Conservation (phyloP, 1,284 basidiomycete species). For the Paramarasmius palmivorus region DNA sequence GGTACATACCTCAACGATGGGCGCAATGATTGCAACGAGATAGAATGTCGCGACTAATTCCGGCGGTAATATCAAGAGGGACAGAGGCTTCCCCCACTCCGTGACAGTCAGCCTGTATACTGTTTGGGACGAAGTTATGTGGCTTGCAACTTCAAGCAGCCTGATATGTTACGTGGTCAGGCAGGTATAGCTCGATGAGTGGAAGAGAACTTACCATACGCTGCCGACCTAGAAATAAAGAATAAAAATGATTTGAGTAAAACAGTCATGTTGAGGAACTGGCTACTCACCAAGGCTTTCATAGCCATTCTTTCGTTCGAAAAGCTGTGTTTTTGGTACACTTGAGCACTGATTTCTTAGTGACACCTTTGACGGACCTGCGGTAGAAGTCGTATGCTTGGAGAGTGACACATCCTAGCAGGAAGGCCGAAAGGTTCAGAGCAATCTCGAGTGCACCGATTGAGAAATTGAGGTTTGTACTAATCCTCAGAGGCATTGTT, state of each 20-base stretch:
- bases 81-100: conserved; percentile 5
- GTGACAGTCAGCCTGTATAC: conserved; percentile 3
- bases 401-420: conserved; percentile 9
- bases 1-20: conserved; percentile 5
- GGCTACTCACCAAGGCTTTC: background rate
- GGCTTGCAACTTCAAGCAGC: conserved; percentile 4
- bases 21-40: conserved; percentile 1
- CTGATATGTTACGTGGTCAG: background rate
- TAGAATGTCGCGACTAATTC: conserved; percentile 3
- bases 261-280: background rate
- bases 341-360: background rate
- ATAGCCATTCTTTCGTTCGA: conserved; percentile 3
- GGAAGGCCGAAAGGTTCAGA: background rate
- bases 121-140: conserved; percentile 1
- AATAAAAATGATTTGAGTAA: background rate
- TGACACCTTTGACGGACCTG: background rate
- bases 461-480: background rate
- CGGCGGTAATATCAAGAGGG: background rate
- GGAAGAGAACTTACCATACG: background rate
- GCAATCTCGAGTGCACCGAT: conserved; percentile 7
- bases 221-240: background rate
- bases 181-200: background rate
- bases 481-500: background rate
- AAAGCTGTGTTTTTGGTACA: background rate
- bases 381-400: conserved; percentile 8